Conservation (phyloP, 176 grass and related monocot species). For the Sorghum bicolor region DNA sequence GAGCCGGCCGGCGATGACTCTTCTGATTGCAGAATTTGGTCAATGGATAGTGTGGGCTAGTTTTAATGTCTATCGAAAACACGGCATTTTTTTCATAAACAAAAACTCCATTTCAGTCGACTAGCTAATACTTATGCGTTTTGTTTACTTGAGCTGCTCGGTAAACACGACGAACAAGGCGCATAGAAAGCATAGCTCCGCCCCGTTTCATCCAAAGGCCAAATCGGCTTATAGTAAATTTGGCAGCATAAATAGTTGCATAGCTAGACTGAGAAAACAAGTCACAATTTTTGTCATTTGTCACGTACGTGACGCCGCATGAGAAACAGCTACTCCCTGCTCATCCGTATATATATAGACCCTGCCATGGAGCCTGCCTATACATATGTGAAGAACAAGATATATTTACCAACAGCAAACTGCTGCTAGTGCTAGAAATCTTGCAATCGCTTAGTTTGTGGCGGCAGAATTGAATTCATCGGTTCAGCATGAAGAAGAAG, state of each 20-base stretch:
- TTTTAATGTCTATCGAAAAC: too few relatives aligned
- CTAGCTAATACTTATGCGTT: too few relatives aligned
- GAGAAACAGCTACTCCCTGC: neutral
- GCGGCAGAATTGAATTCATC: neutral
- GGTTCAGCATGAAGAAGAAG: constrained; percentile 16
- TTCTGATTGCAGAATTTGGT: too few relatives aligned
- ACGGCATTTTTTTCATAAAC: too few relatives aligned
- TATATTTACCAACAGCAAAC: neutral
- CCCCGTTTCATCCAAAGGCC: constrained; percentile 1
- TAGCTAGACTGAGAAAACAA: constrained; percentile 1
- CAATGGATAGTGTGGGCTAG: too few relatives aligned
- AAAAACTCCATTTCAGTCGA: neutral
- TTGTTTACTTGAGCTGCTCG: neutral
- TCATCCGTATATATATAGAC: neutral
- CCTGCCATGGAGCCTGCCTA: neutral
- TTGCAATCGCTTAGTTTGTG: neutral
- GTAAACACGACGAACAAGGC: neutral
- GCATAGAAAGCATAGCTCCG: neutral
- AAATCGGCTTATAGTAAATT: neutral
- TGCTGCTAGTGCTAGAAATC: neutral
- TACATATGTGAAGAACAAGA: neutral
- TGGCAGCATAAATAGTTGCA: neutral
- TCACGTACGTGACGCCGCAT: neutral
- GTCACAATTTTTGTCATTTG: neutral
- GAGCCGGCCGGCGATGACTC: too few relatives aligned